Conservation (phyloP, 768 basidiomycete species). For the Rhizopogon sp. region DNA sequence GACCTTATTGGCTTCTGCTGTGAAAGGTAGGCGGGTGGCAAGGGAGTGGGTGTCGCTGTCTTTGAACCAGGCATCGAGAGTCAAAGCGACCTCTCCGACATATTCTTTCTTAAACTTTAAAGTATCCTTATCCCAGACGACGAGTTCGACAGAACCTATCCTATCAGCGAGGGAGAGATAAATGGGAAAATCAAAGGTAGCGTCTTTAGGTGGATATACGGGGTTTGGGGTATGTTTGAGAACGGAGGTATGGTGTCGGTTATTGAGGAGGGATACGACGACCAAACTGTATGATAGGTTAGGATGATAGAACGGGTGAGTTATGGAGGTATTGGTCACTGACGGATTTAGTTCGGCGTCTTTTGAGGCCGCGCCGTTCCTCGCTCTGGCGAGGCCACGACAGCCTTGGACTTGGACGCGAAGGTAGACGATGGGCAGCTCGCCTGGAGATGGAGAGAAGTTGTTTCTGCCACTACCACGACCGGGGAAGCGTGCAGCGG, state of each 20-base stretch:
- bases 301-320: neutral
- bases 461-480: slow-evolving; percentile 34
- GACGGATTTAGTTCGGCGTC: slow-evolving; percentile 76
- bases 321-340: slow-evolving; percentile 25
- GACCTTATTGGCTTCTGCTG: slow-evolving; percentile 67
- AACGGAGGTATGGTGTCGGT: slow-evolving; percentile 68
- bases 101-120: slow-evolving; percentile 76
- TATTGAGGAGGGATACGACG: slow-evolving; percentile 55
- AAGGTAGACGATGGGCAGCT: slow-evolving; percentile 61
- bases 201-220: slow-evolving; percentile 55
- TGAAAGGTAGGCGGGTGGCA: slow-evolving; percentile 42
- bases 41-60: slow-evolving; percentile 18
- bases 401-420: slow-evolving; percentile 67
- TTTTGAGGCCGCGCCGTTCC: slow-evolving; percentile 49
- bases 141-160: slow-evolving; percentile 73
- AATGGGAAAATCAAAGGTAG: slow-evolving; percentile 88
- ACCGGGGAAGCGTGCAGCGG: slow-evolving; percentile 50
- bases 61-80: slow-evolving; percentile 79
- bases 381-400: slow-evolving; percentile 34
- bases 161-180: slow-evolving; percentile 70
- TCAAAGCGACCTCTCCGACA: slow-evolving; percentile 79
- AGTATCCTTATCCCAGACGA: slow-evolving; percentile 93
- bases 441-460: slow-evolving; percentile 49
- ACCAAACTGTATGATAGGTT: slow-evolving; percentile 48
- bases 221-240: slow-evolving; percentile 71